Evolutionary conservation across 2,329 filamentous ascomycete species (phyloP).

Genomic region (Fusarium gaditjirri): DNA sequence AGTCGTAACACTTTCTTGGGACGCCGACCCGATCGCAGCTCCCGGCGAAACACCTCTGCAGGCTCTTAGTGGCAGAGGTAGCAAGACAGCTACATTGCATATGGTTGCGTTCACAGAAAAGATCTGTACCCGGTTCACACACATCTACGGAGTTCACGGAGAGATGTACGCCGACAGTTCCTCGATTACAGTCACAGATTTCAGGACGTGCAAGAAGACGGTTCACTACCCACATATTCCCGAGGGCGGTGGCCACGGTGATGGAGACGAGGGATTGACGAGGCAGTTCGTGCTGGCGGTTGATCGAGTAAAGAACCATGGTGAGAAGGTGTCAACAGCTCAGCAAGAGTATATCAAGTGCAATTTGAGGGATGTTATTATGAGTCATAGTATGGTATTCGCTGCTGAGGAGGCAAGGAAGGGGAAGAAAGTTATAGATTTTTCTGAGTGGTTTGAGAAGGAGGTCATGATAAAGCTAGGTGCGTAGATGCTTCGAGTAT

Average conservation of each 20-base stretch:
- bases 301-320: background rate
- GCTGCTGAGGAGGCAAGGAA: background rate
- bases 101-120: background rate
- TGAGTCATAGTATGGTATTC: background rate
- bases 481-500: accelerated
- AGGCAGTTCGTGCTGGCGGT: background rate
- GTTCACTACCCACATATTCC: background rate
- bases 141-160: background rate
- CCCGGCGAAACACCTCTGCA: background rate
- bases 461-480: background rate
- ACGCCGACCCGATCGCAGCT: background rate
- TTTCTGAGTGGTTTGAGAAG: background rate
- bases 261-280: background rate
- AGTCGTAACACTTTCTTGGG: background rate
- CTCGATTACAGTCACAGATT: background rate
- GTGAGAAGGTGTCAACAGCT: background rate
- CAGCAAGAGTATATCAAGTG: background rate
- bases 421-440: background rate
- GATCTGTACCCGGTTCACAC: background rate
- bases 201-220: background rate
- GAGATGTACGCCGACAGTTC: background rate
- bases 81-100: background rate
- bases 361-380: background rate
- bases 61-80: background rate
- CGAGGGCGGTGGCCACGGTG: background rate